These are phyloP conservation scores for Daldinia bambusicola DNA, from an alignment of 495 filamentous ascomycete genomes.

Conservation along the genomic window DNA sequence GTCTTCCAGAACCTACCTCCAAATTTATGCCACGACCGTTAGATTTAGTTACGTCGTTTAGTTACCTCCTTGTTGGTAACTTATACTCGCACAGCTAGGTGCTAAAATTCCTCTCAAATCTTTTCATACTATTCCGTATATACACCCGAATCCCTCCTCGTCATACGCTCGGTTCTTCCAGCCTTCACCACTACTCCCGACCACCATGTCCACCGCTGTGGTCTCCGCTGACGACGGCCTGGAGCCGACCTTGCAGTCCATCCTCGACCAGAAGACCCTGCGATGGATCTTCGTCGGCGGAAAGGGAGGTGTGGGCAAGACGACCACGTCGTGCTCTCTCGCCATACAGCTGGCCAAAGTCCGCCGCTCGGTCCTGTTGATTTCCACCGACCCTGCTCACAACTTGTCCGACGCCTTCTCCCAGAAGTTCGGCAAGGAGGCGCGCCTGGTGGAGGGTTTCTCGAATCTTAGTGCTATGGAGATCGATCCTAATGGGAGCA, in stretches of 20 bases:
- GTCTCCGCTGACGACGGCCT: conserved; percentile 76
- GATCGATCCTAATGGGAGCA: conserved; percentile 98
- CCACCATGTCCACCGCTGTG: conserved; percentile 69
- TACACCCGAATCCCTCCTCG: conserved; percentile 20
- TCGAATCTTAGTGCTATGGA: conserved; percentile 98
- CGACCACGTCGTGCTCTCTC: conserved; percentile 96
- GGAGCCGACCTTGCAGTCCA: conserved; percentile 92
- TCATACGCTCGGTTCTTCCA: neutral
- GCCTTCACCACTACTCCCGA: neutral
- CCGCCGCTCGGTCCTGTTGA: conserved; percentile 93
- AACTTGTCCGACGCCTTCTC: conserved; percentile 98
- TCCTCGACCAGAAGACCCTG: conserved; percentile 91
- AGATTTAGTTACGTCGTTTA: conserved; percentile 47
- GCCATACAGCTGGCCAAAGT: conserved; percentile 98
- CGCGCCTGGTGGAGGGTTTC: conserved; percentile 89
- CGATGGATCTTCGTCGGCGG: conserved; percentile 99
- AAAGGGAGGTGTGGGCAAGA: conserved; percentile 99
- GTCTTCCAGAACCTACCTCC: conserved; percentile 37
- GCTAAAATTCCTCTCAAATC: neutral
- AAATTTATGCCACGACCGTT: conserved; percentile 33
- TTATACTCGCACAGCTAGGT: neutral
- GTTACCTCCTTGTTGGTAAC: conserved; percentile 5
- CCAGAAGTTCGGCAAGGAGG: conserved; percentile 99
- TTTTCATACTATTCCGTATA: conserved; percentile 1
- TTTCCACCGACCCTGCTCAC: conserved; percentile 98